A percentile compares a stretch with the other conserved stretches of the same genome.
Evolutionary conservation across 345 rosid genomes (phyloP).

Genomic region (Arabidopsis suecica): DNA sequence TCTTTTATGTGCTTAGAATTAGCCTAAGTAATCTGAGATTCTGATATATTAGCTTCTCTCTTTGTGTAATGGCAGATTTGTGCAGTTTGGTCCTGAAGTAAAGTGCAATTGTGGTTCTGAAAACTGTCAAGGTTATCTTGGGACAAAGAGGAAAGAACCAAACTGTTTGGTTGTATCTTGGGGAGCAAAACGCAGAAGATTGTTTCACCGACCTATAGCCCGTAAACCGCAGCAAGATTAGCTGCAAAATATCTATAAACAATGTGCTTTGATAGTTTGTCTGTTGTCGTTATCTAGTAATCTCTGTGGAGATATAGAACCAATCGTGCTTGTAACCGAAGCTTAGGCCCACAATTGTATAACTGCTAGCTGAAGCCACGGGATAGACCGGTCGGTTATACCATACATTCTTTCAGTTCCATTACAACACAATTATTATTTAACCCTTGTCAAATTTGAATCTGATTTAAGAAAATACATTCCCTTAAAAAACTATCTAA

Average conservation of each 20-base stretch:
- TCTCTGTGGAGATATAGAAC: background rate
- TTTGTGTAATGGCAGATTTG: slow-evolving; percentile 57
- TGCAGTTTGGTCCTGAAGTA: slow-evolving; percentile 93
- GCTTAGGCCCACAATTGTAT: too few relatives aligned
- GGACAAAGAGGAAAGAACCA: slow-evolving; percentile 66
- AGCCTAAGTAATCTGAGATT: background rate
- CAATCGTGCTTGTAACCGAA: too few relatives aligned
- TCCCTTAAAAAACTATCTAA: too few relatives aligned
- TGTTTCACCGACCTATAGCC: slow-evolving; percentile 25
- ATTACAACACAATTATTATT: too few relatives aligned
- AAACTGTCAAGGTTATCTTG: slow-evolving; percentile 82
- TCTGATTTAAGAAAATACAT: too few relatives aligned
- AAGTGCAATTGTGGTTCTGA: slow-evolving; percentile 81
- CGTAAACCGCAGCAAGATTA: slow-evolving; percentile 31
- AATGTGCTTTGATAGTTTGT: background rate
- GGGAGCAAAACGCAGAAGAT: slow-evolving; percentile 91
- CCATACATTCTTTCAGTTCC: too few relatives aligned
- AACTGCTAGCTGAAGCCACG: too few relatives aligned
- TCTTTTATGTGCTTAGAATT: background rate
- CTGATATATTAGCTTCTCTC: background rate
- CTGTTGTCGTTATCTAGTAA: background rate
- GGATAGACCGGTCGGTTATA: too few relatives aligned
- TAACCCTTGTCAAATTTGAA: too few relatives aligned
- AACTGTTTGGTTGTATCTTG: slow-evolving; percentile 60
- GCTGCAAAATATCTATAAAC: slow-evolving; percentile 11